These are phyloP conservation scores for Boletus bicolor DNA, from an alignment of 768 basidiomycete genomes.

Conservation along the genomic window DNA sequence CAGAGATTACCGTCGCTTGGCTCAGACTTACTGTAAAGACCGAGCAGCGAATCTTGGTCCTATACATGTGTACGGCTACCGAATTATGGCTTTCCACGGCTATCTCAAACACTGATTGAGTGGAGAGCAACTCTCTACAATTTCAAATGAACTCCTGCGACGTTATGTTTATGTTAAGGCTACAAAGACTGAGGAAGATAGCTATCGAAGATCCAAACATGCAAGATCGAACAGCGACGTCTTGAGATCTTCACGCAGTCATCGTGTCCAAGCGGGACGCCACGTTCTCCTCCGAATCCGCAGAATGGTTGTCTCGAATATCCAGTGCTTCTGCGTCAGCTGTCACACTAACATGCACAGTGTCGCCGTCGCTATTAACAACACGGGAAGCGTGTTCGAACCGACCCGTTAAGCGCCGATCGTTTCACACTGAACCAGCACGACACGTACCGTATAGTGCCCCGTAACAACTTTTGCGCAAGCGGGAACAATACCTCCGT, in stretches of 20 bases:
- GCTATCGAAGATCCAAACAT: not conserved
- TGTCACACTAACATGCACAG: constrained; percentile 51
- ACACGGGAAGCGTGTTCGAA: not conserved
- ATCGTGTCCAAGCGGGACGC: not conserved
- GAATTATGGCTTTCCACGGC: no score
- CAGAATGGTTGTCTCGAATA: constrained; percentile 62
- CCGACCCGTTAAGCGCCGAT: not conserved
- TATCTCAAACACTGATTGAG: no score
- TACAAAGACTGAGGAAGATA: not conserved
- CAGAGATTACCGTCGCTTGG: no score
- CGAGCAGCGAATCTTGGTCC: no score
- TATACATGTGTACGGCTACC: no score
- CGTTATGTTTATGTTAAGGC: not conserved
- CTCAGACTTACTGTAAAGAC: no score
- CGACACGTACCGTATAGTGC: constrained; percentile 62
- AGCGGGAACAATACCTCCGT: constrained; percentile 80
- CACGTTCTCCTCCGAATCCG: constrained; percentile 35
- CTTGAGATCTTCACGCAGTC: not conserved
- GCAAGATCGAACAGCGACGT: not conserved
- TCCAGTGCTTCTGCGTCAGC: constrained; percentile 41
- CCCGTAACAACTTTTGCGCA: constrained; percentile 74
- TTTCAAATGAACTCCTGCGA: not conserved
- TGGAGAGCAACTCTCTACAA: not conserved
- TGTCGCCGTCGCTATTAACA: constrained; percentile 55
- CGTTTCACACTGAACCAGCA: not conserved